These are phyloP conservation scores for Oemleria cerasiformis DNA, from an alignment of 306 rosid genomes.

Conservation along the genomic window DNA sequence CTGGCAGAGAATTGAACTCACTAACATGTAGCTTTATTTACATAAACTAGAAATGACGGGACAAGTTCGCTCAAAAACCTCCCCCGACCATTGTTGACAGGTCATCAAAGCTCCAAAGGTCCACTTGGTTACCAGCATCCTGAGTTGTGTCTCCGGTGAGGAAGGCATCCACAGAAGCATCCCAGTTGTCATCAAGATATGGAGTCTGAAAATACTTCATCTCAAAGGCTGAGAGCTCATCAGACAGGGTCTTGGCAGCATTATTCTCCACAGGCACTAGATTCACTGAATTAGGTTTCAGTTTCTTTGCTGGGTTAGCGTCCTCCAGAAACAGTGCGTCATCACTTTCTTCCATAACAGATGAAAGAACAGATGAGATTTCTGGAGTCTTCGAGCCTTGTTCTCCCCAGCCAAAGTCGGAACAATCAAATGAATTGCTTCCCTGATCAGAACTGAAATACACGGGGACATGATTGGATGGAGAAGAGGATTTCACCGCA, in stretches of 20 bases:
- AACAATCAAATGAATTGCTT: conserved; percentile 70
- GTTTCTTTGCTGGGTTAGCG: conserved; percentile 39
- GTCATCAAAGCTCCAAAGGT: conserved; percentile 84
- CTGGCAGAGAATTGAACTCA: conserved; percentile 20
- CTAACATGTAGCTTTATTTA: conserved; percentile 92
- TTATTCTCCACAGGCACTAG: conserved; percentile 24
- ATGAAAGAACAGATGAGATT: conserved; percentile 70
- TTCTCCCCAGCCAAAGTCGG: conserved; percentile 72
- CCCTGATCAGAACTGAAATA: conserved; percentile 77
- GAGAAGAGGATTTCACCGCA: conserved; percentile 26
- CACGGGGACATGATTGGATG: conserved; percentile 33
- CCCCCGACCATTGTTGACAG: conserved; percentile 50
- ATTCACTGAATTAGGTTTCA: conserved; percentile 38
- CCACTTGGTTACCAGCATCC: conserved; percentile 62
- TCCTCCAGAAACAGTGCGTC: conserved; percentile 53
- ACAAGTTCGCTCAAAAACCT: conserved; percentile 43
- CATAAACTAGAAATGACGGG: conserved; percentile 37
- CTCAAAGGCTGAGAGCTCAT: conserved; percentile 75
- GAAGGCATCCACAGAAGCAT: conserved; percentile 50
- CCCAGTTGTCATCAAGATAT: conserved; percentile 66
- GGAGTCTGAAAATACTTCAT: conserved; percentile 65
- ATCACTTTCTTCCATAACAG: conserved; percentile 37
- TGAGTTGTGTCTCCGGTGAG: conserved; percentile 52
- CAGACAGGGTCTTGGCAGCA: conserved; percentile 54
- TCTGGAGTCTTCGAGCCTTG: conserved; percentile 77